A percentile compares a stretch with the other conserved stretches of the same genome.
Conservation (phyloP, 2,329 filamentous ascomycete genomes). For the Pyrenochaeta sp. region DNA sequence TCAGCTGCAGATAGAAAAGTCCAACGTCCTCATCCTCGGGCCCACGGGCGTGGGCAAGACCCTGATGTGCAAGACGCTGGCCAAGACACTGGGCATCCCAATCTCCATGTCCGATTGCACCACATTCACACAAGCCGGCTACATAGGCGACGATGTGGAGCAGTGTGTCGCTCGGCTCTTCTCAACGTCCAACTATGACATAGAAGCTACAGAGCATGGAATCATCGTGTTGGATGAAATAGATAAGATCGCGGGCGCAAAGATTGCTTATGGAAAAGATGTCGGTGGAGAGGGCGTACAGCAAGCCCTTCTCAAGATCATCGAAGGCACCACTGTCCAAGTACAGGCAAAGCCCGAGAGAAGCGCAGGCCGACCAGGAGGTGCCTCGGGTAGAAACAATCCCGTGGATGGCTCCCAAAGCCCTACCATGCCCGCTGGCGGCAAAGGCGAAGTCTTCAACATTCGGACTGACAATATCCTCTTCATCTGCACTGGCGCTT, state of each 20-base stretch:
- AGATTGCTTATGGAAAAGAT: slow-evolving; percentile 87
- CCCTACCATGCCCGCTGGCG: slow-evolving; percentile 27
- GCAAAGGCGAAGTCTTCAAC: slow-evolving; percentile 69
- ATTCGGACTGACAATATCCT: slow-evolving; percentile 95
- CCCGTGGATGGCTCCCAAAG: slow-evolving; percentile 27
- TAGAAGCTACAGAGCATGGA: slow-evolving; percentile 82
- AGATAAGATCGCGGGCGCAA: slow-evolving; percentile 92
- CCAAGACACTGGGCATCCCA: slow-evolving; percentile 90
- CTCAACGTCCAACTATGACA: slow-evolving; percentile 88
- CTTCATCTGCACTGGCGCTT: slow-evolving; percentile 96
- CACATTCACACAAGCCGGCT: slow-evolving; percentile 93
- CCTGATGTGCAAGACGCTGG: slow-evolving; percentile 90
- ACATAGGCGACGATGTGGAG: slow-evolving; percentile 98
- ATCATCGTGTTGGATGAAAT: slow-evolving; percentile 97
- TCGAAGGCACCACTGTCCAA: slow-evolving; percentile 93
- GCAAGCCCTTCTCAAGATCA: slow-evolving; percentile 92
- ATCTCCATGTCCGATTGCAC: slow-evolving; percentile 97
- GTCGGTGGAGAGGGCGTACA: slow-evolving; percentile 97
- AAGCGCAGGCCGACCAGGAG: slow-evolving; percentile 48
- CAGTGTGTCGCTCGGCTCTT: slow-evolving; percentile 90
- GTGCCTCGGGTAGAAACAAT: slow-evolving; percentile 27
- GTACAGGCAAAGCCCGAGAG: slow-evolving; percentile 85
- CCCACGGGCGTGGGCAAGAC: slow-evolving; percentile 97
- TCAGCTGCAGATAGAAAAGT: slow-evolving; percentile 86
- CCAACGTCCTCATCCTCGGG: slow-evolving; percentile 88